A percentile compares a stretch with the other conserved stretches of the same genome.
Evolutionary conservation across 768 basidiomycete species (phyloP).

Genomic region (Termitomyces sp.): DNA sequence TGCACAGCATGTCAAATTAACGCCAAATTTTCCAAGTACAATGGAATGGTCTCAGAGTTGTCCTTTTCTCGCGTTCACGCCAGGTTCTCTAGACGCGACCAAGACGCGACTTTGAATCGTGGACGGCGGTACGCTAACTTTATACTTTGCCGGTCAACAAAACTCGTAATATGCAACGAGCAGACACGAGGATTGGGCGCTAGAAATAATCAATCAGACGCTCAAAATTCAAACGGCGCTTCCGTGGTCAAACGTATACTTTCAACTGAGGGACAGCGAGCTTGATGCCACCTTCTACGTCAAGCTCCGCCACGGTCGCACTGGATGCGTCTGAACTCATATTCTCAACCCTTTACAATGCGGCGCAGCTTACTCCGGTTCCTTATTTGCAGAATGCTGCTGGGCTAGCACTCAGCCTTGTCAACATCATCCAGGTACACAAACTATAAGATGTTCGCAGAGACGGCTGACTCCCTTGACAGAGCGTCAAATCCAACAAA

Average conservation of each 20-base stretch:
- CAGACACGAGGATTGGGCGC: background rate
- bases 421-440: background rate
- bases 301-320: background rate
- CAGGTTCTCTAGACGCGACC: no score
- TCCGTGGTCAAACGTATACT: background rate
- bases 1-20: background rate
- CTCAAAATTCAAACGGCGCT: background rate
- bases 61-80: background rate
- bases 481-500: background rate
- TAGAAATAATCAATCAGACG: background rate
- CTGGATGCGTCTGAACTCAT: slow-evolving; percentile 1
- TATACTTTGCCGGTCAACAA: background rate
- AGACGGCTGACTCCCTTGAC: background rate
- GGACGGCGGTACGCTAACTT: background rate
- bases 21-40: background rate
- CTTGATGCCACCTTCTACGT: background rate
- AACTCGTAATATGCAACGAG: background rate
- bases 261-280: background rate
- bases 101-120: no score
- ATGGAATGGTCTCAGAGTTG: background rate
- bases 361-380: slow-evolving; percentile 4
- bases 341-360: slow-evolving; percentile 3
- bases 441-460: no score
- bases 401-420: background rate
- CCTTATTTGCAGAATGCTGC: slow-evolving; percentile 11